Percentiles rank a stretch among this genome's conserved stretches.
phyloP scores from a whole-genome alignment of 169 alveolate genomes.

The Eimeria zaria region DNA sequence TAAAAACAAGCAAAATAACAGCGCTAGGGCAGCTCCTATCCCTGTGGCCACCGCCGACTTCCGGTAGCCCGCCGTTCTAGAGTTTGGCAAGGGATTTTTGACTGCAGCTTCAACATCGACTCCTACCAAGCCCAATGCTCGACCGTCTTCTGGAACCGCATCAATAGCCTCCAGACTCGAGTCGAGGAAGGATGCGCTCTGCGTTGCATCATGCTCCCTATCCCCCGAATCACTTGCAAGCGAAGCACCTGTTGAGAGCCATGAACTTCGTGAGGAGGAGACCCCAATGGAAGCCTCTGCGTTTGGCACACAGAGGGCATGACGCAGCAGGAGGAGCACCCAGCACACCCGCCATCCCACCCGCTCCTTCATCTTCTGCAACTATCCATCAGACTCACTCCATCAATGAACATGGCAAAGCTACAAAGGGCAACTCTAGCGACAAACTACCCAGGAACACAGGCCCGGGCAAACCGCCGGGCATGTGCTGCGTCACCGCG shows the following conservation, averaged over 20 bases:
- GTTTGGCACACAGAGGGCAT: constrained; percentile 1
- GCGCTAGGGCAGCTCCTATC: constrained; percentile 44
- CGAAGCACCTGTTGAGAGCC: constrained; percentile 11
- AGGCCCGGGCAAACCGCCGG: constrained; percentile 48
- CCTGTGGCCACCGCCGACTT: constrained; percentile 24
- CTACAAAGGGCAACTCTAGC: constrained; percentile 16
- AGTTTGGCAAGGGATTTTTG: not conserved
- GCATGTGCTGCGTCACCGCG: constrained; percentile 28
- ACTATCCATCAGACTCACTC: constrained; percentile 3
- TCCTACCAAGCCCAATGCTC: not conserved
- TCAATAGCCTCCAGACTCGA: constrained; percentile 13
- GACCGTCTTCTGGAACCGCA: not conserved
- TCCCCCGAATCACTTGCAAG: constrained; percentile 1
- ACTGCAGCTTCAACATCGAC: not conserved
- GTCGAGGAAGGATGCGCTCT: constrained; percentile 34
- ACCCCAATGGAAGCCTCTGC: constrained; percentile 17
- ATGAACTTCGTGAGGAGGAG: constrained; percentile 28
- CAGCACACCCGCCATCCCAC: constrained; percentile 35
- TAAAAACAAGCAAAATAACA: constrained; percentile 3
- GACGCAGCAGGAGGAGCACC: constrained; percentile 23
- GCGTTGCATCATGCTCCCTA: not conserved
- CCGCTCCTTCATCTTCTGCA: constrained; percentile 28
- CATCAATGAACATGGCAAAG: constrained; percentile 13
- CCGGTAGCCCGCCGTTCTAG: not conserved
- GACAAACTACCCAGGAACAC: constrained; percentile 29